Evolutionary conservation across 805 yeast species (phyloP), one percentile per base, ranked within the genome.

Genomic region (Pichia heedii): DNA sequence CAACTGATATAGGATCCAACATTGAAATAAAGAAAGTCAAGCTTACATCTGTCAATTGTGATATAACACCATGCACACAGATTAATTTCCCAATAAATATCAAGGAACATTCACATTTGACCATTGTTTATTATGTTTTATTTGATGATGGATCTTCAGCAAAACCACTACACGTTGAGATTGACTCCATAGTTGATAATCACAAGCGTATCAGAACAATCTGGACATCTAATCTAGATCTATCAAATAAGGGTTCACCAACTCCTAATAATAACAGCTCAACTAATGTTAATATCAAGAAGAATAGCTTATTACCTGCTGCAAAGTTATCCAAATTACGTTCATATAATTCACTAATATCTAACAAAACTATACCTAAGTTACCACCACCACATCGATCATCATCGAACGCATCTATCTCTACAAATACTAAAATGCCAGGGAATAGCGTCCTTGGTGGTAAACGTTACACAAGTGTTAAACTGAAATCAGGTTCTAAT

Each of bases 181-280:
- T 59, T 4, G 40, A 44, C 16, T 50, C 61, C 10, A 46, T 41
- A 2, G 42, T 60, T 9, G 52, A 54, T 35, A 42, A 44, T 5
- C 42, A 51, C 5, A 46, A 50, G 19, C 35, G 50, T 8, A 50
- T 63, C 13, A 46, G 46, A 5, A 66, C 70, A 2, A 56, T 54
- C 30, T 68, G 71, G 71, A 55, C 57, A 6, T 66, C 72, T 3
- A 58, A 58, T 26, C 58, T 68, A 10, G 70, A 60, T 44, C 54
- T 60, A 13, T 32, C 47, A 12, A 36, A n/a, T 24, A 21, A 39
- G 41, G 29, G 50, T 30, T 12, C 44, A 18, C 16, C 34, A 22
- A 27, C 12, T 37, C 22, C 39, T 41, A 30, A 37, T 43, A 12
- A 34, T 39, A 26, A 33, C 22, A 48, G 32, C 33, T 21, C 22